phyloP scores from a whole-genome alignment of 78 protist genomes.

The Pigoraptor vietnamica region DNA sequence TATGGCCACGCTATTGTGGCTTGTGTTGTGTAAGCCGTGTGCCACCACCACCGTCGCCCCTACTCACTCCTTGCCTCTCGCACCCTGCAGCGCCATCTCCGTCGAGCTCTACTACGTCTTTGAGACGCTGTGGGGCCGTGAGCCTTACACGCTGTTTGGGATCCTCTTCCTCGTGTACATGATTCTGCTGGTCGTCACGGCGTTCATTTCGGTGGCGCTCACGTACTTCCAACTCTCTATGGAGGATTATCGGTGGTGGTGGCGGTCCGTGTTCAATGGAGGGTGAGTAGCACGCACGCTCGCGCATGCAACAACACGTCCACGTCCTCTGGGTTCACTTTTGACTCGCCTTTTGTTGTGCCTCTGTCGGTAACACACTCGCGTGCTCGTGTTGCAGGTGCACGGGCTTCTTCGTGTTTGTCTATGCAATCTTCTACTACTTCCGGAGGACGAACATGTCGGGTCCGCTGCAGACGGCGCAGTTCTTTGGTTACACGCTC shows the following conservation, averaged over 20 bases:
- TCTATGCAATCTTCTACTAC: constrained; percentile 83
- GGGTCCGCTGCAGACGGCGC: constrained; percentile 86
- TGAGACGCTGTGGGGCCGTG: constrained; percentile 88
- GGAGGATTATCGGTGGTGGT: constrained; percentile 97
- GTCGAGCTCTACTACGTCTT: constrained; percentile 93
- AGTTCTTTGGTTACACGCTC: constrained; percentile 91
- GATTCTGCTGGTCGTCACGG: constrained; percentile 84
- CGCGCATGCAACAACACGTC: not conserved
- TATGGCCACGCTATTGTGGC: no score
- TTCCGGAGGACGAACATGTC: constrained; percentile 73
- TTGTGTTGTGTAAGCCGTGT: no score
- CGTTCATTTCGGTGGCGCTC: constrained; percentile 90
- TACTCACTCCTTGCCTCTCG: not conserved
- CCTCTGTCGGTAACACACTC: not conserved
- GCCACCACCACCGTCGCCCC: no score
- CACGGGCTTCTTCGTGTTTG: constrained; percentile 79
- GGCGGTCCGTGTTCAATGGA: constrained; percentile 77
- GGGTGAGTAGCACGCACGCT: constrained; percentile 43
- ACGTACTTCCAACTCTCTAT: constrained; percentile 92
- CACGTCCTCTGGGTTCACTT: not conserved
- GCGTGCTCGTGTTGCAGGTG: constrained; percentile 16
- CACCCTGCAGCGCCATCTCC: constrained; percentile 76
- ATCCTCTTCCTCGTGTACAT: constrained; percentile 78
- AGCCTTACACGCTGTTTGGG: constrained; percentile 83
- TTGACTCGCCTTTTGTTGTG: no score